phyloP scores from a whole-genome alignment of 805 yeast genomes.

The Maudiozyma saulgeensis region DNA sequence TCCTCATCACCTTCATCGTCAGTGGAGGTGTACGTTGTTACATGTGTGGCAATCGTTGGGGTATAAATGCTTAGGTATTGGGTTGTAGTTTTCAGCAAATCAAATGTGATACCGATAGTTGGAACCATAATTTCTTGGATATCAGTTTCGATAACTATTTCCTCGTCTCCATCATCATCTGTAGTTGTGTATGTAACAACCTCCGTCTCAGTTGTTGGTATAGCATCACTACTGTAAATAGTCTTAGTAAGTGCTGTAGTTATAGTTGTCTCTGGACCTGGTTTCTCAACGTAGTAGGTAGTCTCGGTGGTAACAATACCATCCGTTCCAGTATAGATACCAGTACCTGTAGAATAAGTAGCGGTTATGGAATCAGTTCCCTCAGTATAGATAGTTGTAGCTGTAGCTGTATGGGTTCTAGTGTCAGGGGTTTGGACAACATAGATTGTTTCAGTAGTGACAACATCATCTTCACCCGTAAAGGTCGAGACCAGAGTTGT shows the following conservation, averaged over 20 bases:
- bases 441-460: constrained; percentile 8
- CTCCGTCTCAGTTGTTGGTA: neutral
- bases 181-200: neutral
- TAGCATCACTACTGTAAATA: neutral
- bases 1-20: neutral
- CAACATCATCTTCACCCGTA: constrained; percentile 8
- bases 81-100: neutral
- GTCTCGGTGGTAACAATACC: neutral
- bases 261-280: neutral
- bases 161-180: neutral
- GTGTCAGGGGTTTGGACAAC: constrained; percentile 7
- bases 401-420: constrained; percentile 15
- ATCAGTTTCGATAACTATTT: neutral
- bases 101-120: neutral
- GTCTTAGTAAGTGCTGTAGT: neutral
- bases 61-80: neutral
- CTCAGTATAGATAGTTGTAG: neutral
- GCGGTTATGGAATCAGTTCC: neutral
- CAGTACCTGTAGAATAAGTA: neutral
- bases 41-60: neutral
- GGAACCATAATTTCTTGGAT: neutral
- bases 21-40: neutral
- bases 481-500: constrained; percentile 5
- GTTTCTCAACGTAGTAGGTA: neutral
- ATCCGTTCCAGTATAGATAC: neutral